Percentiles rank a stretch among this genome's conserved stretches.
phyloP scores from a whole-genome alignment of 805 yeast genomes.

The Pichia manshurica region DNA sequence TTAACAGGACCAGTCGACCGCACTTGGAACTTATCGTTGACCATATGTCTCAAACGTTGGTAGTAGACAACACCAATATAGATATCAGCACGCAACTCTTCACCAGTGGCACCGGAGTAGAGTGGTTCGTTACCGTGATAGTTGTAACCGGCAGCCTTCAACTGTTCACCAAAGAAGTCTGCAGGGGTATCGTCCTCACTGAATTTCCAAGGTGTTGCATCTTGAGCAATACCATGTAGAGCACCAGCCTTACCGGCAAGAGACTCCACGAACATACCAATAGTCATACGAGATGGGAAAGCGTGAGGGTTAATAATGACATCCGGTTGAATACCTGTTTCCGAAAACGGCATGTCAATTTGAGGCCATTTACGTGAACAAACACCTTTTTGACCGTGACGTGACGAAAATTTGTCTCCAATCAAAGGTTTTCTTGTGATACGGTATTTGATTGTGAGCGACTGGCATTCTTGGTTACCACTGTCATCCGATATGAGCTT shows the following conservation, averaged over 20 bases:
- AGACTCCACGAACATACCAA: slow-evolving; percentile 98
- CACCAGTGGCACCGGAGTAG: slow-evolving; percentile 98
- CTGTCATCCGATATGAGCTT: slow-evolving; percentile 83
- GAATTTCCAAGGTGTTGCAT: slow-evolving; percentile 94
- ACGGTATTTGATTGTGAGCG: slow-evolving; percentile 81
- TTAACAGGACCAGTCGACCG: slow-evolving; percentile 98
- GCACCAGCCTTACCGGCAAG: slow-evolving; percentile 99
- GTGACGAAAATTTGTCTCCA: slow-evolving; percentile 96
- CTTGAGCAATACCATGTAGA: slow-evolving; percentile 94
- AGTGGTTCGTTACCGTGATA: slow-evolving; percentile 98
- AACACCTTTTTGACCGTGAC: slow-evolving; percentile 98
- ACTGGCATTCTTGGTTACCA: slow-evolving; percentile 74
- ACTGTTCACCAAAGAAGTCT: slow-evolving; percentile 94
- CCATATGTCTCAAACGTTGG: slow-evolving; percentile 99
- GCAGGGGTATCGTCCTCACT: slow-evolving; percentile 93
- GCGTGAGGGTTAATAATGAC: slow-evolving; percentile 98
- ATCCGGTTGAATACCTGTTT: slow-evolving; percentile 95
- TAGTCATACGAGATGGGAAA: slow-evolving; percentile 99
- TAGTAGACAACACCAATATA: slow-evolving; percentile 96
- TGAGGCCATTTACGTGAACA: slow-evolving; percentile 98
- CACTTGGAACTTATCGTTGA: slow-evolving; percentile 98
- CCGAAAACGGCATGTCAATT: slow-evolving; percentile 94
- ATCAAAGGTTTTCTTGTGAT: slow-evolving; percentile 87
- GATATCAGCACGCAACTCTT: slow-evolving; percentile 92
- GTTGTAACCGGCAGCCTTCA: slow-evolving; percentile 82